Conservation (phyloP, 1,284 basidiomycete species). For the Earliella scabrosa region DNA sequence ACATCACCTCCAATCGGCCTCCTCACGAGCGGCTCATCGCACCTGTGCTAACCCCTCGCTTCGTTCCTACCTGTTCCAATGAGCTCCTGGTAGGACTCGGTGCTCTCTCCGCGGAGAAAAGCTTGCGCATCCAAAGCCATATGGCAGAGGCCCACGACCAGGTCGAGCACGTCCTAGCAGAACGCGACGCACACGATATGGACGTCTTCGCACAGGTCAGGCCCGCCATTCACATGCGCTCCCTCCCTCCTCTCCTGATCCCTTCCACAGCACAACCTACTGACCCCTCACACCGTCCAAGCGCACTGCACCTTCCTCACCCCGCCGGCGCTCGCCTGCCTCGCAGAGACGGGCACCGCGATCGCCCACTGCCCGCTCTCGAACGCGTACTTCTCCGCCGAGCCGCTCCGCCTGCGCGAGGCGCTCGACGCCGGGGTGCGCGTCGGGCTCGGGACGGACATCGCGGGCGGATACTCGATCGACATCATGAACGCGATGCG, state of each 20-base stretch:
- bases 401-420: conserved; percentile 75
- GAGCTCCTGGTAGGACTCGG: conserved; percentile 64
- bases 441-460: conserved; percentile 83
- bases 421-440: conserved; percentile 65
- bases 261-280: conserved; percentile 52
- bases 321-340: conserved; percentile 50
- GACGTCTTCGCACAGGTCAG: conserved; percentile 72
- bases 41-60: conserved; percentile 79
- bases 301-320: conserved; percentile 85
- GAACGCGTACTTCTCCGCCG: conserved; percentile 83
- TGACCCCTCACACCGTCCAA: conserved; percentile 71
- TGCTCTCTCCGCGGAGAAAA: conserved; percentile 35
- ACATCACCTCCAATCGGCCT: conserved; percentile 45
- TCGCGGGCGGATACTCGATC: conserved; percentile 82
- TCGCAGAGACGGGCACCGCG: conserved; percentile 57
- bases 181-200: conserved; percentile 69
- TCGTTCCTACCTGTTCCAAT: conserved; percentile 80
- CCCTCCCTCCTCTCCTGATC: not conserved
- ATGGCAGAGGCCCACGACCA: conserved; percentile 74
- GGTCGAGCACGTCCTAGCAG: conserved; percentile 67
- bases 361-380: conserved; percentile 87
- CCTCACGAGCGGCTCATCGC: conserved; percentile 59
- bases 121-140: conserved; percentile 44
- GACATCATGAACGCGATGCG: conserved; percentile 83
- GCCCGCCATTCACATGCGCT: conserved; percentile 1